Percentiles rank a stretch among this genome's conserved stretches.
phyloP scores from a whole-genome alignment of 169 alveolate species.

The Plasmodium falciparum region DNA sequence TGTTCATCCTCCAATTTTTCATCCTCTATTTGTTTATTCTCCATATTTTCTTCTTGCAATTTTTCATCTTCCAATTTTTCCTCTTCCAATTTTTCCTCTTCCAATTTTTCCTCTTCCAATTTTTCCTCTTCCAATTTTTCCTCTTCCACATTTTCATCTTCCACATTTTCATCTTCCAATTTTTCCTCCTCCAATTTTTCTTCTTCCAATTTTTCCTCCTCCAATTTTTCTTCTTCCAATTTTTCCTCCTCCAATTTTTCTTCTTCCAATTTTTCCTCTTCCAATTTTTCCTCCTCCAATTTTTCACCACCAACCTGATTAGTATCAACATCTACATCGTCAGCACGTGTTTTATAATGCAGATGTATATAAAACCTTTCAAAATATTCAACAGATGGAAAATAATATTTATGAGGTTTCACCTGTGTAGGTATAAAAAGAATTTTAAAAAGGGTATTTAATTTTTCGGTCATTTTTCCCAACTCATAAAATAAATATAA shows the following conservation, averaged over 20 bases:
- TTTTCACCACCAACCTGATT: neutral
- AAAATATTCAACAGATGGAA: conserved; percentile 65
- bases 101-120: neutral
- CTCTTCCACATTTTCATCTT: neutral
- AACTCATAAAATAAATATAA: conserved; percentile 44
- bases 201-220: neutral
- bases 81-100: neutral
- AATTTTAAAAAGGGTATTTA: conserved; percentile 50
- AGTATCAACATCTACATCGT: neutral
- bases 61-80: neutral
- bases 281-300: neutral
- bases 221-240: neutral
- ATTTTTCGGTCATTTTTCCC: conserved; percentile 30
- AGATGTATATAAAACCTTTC: conserved; percentile 38
- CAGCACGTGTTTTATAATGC: neutral
- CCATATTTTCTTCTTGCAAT: neutral
- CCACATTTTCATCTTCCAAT: neutral
- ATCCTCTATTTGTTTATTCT: neutral
- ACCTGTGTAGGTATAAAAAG: conserved; percentile 26
- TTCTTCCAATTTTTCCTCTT: neutral
- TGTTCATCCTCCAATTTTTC: neutral
- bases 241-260: neutral
- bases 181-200: neutral
- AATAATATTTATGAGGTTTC: conserved; percentile 35
- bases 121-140: neutral